Evolutionary conservation across 192 early-diverging fungal genomes (phyloP).

Genomic region (Umbelopsis vinacea): DNA sequence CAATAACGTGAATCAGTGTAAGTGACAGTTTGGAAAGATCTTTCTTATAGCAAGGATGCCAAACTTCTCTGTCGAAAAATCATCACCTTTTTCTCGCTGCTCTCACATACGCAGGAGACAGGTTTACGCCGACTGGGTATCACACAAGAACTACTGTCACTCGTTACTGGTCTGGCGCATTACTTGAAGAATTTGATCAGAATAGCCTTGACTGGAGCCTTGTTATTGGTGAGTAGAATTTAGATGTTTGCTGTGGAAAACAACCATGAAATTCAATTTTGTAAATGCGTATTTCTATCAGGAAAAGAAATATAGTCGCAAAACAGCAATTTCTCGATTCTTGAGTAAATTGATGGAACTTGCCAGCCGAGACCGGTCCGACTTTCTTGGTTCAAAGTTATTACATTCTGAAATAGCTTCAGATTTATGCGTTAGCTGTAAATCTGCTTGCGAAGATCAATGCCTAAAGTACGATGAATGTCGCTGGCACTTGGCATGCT

Average conservation of each 20-base stretch:
- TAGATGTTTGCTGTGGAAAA: not conserved
- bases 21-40: conserved; percentile 41
- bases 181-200: conserved; percentile 93
- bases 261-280: not conserved
- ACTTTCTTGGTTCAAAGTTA: conserved; percentile 29
- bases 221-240: conserved; percentile 66
- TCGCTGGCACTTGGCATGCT: conserved; percentile 86
- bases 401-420: conserved; percentile 48
- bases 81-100: conserved; percentile 90
- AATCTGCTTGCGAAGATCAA: conserved; percentile 82
- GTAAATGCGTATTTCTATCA: conserved; percentile 22
- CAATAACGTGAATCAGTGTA: not conserved
- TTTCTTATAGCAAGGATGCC: conserved; percentile 85
- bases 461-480: conserved; percentile 71
- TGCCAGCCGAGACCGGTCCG: conserved; percentile 47
- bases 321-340: conserved; percentile 64
- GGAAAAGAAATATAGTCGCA: conserved; percentile 63
- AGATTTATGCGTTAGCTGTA: conserved; percentile 82
- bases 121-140: conserved; percentile 62
- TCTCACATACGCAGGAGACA: conserved; percentile 75
- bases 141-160: conserved; percentile 86
- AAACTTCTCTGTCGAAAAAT: conserved; percentile 95
- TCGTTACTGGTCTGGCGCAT: conserved; percentile 92
- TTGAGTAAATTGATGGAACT: conserved; percentile 79
- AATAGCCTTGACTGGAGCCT: conserved; percentile 87